Evolutionary conservation across 257 asterid genomes (phyloP), one percentile per base, ranked within the genome.

Genomic region (Ilex asprella): DNA sequence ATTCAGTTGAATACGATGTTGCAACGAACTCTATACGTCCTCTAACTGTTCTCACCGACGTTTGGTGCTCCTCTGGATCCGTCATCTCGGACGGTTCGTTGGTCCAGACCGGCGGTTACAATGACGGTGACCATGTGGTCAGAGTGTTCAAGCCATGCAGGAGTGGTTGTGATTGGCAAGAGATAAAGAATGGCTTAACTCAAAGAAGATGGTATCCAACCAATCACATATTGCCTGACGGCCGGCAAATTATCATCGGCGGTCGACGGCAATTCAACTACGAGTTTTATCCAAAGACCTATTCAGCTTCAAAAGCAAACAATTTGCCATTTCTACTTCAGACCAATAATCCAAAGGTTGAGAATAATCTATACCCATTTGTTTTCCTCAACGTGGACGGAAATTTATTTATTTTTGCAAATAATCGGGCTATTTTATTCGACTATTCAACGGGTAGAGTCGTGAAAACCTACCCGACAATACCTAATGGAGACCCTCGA

Each of bases 51-150:
- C 73, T 27, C 13, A 78, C 86, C 13, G 65, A 83, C 16, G 64
- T 67, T 13, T 81, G 86, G 90, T 81, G 84, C 80, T 80, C 90
- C 43, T 73, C 87, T 7, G 85, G 80, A 7, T 58, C 85, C 2
- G 79, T 63, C 60, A 66, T 60, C 58, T 68, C 77, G 0, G 78
- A 81, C 58, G 85, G 90, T 7, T 21, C 67, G 0, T 41, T 84
- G 0, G 27, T 72, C 15, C 87, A 84, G 12, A 78, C 91, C 0
- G 91, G 87, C 1, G 91, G 91, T 0, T 74, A 56, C 64, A 70
- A 66, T 1, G 75, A 69, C 21, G 86, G 86, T 0, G 63, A 83
- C 53, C 82, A 62, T 2, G 73, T 56, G 0, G 75, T 71, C 3
- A 58, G 88, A 35, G 27, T 63, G 1, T 74, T 30, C 52, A 60